A percentile compares a stretch with the other conserved stretches of the same genome.
phyloP scores from a whole-genome alignment of 2,329 filamentous ascomycete genomes.

The Talaromyces albobiverticillius region DNA sequence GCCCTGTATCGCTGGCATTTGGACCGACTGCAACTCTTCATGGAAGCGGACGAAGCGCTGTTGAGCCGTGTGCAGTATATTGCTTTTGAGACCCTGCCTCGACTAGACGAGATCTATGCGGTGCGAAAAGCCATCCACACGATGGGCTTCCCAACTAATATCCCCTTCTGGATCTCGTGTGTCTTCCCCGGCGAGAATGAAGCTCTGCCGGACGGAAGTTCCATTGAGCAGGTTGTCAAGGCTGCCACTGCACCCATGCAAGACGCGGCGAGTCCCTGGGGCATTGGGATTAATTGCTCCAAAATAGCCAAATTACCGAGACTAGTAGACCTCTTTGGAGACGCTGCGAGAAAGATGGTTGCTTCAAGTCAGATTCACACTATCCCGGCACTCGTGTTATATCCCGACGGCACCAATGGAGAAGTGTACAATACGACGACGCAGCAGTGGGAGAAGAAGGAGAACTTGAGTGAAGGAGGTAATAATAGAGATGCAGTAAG shows the following conservation, averaged over 20 bases:
- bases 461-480: neutral
- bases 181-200: conserved; percentile 58
- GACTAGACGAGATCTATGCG: conserved; percentile 60
- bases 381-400: conserved; percentile 52
- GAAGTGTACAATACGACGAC: conserved; percentile 65
- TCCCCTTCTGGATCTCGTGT: conserved; percentile 61
- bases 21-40: conserved; percentile 54
- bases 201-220: conserved; percentile 57
- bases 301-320: conserved; percentile 31
- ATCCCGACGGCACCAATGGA: conserved; percentile 67
- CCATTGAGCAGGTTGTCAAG: conserved; percentile 41
- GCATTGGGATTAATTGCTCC: conserved; percentile 66
- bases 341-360: conserved; percentile 40
- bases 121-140: conserved; percentile 27
- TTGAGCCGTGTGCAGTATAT: conserved; percentile 50
- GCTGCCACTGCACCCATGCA: conserved; percentile 31
- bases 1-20: conserved; percentile 57
- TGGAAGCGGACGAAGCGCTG: conserved; percentile 35
- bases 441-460: conserved; percentile 55
- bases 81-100: conserved; percentile 65
- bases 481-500: neutral
- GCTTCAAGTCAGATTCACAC: conserved; percentile 23
- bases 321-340: conserved; percentile 26
- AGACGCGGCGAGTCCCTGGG: conserved; percentile 49
- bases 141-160: conserved; percentile 16